Conservation (phyloP, 2,329 filamentous ascomycete genomes). For the Mycocentrospora acerina region DNA sequence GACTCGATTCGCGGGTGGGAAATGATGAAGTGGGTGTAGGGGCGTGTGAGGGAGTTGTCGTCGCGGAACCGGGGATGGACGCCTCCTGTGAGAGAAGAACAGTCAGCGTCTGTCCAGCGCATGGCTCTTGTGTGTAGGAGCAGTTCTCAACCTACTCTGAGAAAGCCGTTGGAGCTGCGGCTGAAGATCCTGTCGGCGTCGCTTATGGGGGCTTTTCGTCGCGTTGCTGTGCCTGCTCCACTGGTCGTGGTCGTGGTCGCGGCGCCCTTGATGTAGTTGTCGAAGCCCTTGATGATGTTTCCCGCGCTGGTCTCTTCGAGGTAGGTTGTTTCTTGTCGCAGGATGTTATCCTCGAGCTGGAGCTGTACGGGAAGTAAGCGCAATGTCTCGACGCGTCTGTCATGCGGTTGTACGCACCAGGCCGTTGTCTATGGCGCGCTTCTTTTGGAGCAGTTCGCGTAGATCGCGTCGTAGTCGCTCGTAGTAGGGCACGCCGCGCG, state of each 20-base stretch:
- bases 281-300: constrained; percentile 97
- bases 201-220: constrained; percentile 62
- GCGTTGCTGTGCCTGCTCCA: constrained; percentile 48
- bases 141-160: constrained; percentile 32
- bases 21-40: constrained; percentile 51
- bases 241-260: constrained; percentile 58
- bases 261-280: constrained; percentile 92
- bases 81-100: constrained; percentile 36
- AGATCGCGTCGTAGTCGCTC: constrained; percentile 70
- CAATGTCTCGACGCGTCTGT: constrained; percentile 5
- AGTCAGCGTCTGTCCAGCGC: constrained; percentile 12
- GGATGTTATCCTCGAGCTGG: constrained; percentile 76
- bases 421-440: constrained; percentile 62
- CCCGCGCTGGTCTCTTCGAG: constrained; percentile 81
- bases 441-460: constrained; percentile 66
- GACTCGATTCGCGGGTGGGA: constrained; percentile 48
- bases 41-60: constrained; percentile 49
- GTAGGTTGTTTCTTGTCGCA: constrained; percentile 80
- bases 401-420: constrained; percentile 48
- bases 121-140: background rate
- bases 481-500: constrained; percentile 64
- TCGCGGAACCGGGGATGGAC: constrained; percentile 40
- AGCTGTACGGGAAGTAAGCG: constrained; percentile 45
- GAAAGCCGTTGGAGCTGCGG: constrained; percentile 44
- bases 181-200: constrained; percentile 75